Evolutionary conservation across 2,329 filamentous ascomycete species (phyloP).

Genomic region (Colletotrichum liriopes): DNA sequence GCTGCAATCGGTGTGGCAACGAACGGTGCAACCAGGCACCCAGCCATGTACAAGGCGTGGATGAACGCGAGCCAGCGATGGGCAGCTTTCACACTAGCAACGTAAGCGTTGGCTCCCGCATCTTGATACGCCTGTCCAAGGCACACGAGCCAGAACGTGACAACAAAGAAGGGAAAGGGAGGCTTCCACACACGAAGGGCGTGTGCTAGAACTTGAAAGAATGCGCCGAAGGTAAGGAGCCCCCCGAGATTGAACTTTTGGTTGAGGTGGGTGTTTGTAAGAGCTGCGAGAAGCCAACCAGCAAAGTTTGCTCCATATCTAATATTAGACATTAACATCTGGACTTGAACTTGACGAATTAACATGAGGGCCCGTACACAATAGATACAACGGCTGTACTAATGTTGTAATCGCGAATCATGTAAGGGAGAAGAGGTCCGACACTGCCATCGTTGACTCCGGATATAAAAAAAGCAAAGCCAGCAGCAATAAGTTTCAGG

Average conservation of each 20-base stretch:
- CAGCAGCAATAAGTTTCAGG: slow-evolving; percentile 68
- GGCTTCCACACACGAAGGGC: slow-evolving; percentile 70
- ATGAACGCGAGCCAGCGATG: slow-evolving; percentile 76
- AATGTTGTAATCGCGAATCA: slow-evolving; percentile 70
- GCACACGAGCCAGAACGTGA: slow-evolving; percentile 72
- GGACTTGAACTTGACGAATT: fast-evolving
- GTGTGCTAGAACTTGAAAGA: slow-evolving; percentile 69
- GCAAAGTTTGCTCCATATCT: slow-evolving; percentile 71
- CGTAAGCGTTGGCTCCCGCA: slow-evolving; percentile 75
- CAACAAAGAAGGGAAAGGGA: slow-evolving; percentile 70
- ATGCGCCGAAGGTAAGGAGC: slow-evolving; percentile 70
- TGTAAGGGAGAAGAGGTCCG: slow-evolving; percentile 75
- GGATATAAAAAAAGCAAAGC: slow-evolving; percentile 76
- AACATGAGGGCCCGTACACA: slow-evolving; percentile 56
- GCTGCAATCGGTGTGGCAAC: slow-evolving; percentile 67
- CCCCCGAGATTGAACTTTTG: slow-evolving; percentile 69
- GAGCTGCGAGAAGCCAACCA: slow-evolving; percentile 72
- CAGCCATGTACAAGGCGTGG: slow-evolving; percentile 74
- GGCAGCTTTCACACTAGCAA: slow-evolving; percentile 64
- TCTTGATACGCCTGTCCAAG: slow-evolving; percentile 76
- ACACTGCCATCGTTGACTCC: slow-evolving; percentile 77
- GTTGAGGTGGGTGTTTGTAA: slow-evolving; percentile 69
- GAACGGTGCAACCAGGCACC: slow-evolving; percentile 71
- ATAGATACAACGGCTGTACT: slow-evolving; percentile 66
- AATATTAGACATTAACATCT: neutral